Evolutionary conservation across 1,139 yeast species (phyloP).

Genomic region (Pichia norvegensis): DNA sequence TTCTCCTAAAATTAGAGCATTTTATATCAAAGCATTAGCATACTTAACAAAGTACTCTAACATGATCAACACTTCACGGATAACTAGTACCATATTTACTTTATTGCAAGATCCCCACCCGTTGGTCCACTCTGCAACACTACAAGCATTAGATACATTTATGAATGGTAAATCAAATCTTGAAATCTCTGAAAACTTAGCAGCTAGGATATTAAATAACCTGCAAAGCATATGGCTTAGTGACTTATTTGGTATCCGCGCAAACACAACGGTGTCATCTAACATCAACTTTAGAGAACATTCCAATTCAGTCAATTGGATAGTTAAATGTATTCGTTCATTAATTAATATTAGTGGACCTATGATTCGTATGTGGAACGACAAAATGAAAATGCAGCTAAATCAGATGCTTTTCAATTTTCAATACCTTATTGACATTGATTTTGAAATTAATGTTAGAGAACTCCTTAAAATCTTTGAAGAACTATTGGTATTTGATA

Average conservation of each 20-base stretch:
- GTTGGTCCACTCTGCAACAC: constrained; percentile 63
- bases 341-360: constrained; percentile 28
- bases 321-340: constrained; percentile 21
- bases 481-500: constrained; percentile 29
- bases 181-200: constrained; percentile 36
- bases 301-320: constrained; percentile 19
- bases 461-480: constrained; percentile 31
- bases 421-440: constrained; percentile 17
- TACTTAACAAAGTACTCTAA: constrained; percentile 47
- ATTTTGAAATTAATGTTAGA: constrained; percentile 24
- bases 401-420: constrained; percentile 20
- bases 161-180: constrained; percentile 48
- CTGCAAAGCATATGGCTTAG: constrained; percentile 40
- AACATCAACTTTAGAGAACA: constrained; percentile 40
- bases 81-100: constrained; percentile 52
- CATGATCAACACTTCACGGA: constrained; percentile 29
- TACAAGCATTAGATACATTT: constrained; percentile 50
- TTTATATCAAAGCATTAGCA: constrained; percentile 53
- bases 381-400: constrained; percentile 14
- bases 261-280: constrained; percentile 36
- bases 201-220: constrained; percentile 39
- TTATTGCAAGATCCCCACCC: constrained; percentile 80
- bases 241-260: constrained; percentile 49
- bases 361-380: constrained; percentile 20
- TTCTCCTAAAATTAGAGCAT: constrained; percentile 62